phyloP scores from a whole-genome alignment of 2,329 filamentous ascomycete species.

The Fusarium sp. region DNA sequence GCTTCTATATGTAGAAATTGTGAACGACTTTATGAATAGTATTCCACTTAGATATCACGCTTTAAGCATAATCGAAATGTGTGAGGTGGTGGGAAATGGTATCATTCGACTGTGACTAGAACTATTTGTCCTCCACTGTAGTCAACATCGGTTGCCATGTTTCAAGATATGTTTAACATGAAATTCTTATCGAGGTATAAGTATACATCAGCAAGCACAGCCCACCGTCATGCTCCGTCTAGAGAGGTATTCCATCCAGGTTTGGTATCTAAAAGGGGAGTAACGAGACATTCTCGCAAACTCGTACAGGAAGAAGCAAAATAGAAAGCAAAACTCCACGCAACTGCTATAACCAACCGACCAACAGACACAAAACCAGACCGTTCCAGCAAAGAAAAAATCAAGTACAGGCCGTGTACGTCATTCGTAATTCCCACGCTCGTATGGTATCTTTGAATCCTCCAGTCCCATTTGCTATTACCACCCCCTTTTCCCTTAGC shows the following conservation, averaged over 20 bases:
- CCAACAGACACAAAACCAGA: not conserved
- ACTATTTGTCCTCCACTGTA: not conserved
- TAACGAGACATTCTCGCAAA: slow-evolving; percentile 24
- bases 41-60: not conserved
- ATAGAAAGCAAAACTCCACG: slow-evolving; percentile 11
- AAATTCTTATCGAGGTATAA: slow-evolving; percentile 30
- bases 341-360: not conserved
- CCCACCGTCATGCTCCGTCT: slow-evolving; percentile 25
- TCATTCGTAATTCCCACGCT: slow-evolving; percentile 13
- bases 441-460: slow-evolving; percentile 27
- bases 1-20: not conserved
- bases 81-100: no score
- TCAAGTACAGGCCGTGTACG: slow-evolving; percentile 19
- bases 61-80: not conserved
- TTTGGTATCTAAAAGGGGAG: slow-evolving; percentile 40
- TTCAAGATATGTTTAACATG: not conserved
- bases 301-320: slow-evolving; percentile 15
- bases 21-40: not conserved
- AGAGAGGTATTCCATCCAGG: slow-evolving; percentile 36
- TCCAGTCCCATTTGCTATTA: slow-evolving; percentile 8
- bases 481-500: not conserved
- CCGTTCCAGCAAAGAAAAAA: not conserved
- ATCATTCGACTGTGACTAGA: not conserved
- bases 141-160: not conserved
- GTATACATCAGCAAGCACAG: slow-evolving; percentile 28